These are phyloP conservation scores for Diospyros kaki DNA, from an alignment of 148 eudicot genomes.

Conservation along the genomic window DNA sequence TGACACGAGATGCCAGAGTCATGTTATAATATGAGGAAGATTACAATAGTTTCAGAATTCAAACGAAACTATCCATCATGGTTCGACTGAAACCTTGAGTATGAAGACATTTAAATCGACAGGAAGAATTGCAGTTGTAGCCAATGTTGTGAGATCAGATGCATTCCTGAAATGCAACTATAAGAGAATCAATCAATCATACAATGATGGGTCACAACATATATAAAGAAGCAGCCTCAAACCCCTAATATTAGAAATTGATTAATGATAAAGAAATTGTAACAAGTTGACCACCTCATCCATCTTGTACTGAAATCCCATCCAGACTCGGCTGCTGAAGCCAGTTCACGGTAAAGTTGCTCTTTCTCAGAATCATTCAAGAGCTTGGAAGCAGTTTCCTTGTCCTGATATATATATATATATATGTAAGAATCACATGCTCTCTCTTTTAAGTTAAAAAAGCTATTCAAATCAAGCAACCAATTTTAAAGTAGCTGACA, in stretches of 20 bases:
- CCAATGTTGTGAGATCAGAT: constrained; percentile 76
- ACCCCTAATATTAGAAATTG: background rate
- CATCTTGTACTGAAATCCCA: constrained; percentile 98
- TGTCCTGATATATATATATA: constrained; percentile 73
- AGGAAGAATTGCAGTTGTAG: constrained; percentile 70
- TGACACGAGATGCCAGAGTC: constrained; percentile 17
- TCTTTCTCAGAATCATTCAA: constrained; percentile 36
- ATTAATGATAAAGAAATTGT: background rate
- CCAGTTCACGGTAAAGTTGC: constrained; percentile 69
- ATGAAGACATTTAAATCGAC: constrained; percentile 90
- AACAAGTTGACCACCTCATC: constrained; percentile 62
- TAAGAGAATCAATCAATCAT: background rate
- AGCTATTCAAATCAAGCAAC: too few species aligned
- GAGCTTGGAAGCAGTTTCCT: constrained; percentile 58
- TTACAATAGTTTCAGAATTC: background rate
- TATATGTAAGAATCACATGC: background rate
- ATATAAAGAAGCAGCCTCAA: too few species aligned
- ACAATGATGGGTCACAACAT: too few species aligned
- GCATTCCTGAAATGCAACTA: constrained; percentile 62
- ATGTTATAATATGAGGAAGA: background rate
- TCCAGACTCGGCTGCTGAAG: constrained; percentile 92
- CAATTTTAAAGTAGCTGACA: too few species aligned
- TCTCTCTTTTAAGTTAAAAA: background rate
- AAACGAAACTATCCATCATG: background rate
- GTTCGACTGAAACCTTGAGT: constrained; percentile 53